Base-by-base conservation (phyloP, 441 rosid species). In the Aleurites moluccanus region DNA sequence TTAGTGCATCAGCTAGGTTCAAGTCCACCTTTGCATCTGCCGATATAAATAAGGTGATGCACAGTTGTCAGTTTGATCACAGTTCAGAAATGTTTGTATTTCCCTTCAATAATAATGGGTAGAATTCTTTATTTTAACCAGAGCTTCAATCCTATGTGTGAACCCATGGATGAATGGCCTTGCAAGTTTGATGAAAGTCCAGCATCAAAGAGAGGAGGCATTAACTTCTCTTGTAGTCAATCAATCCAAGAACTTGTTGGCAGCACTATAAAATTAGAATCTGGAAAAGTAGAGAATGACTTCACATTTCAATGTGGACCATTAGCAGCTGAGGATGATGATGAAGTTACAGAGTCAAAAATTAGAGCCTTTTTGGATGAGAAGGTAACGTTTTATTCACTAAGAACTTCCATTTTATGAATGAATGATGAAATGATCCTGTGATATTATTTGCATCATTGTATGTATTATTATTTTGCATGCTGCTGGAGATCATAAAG, bases 121-220 rank as follows among this genome's bases (percentile, higher is more conserved):
- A 72, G 47, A 70, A 56, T 64, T 79, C 38, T 80, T 77, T 80
- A 60, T 79, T 76, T 83, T 47, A 42, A 52, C 65, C 89, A 95
- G 98, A 92, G 98, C 81, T 91, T 91, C 79, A 95, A 91, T 80
- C 98, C 97, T 62, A 86, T 92, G 91, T 72, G 88, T 78, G 94
- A 88, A 78, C 88, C 90, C 67, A 83, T 83, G 69, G 86, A 83
- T 81, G 86, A 84, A 55, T 85, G 87, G 88, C 77, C 66, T 33
- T 63, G 87, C 84, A 85, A 90, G 76, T 83, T 84, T 67, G 85
- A 78, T 49, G 83, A 77, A 78, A 87, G 80, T 83, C 83, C 88
- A 72, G 83, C 77, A 72, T 73, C 65, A 64, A 81, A 64, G 75
- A 79, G 79, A 73, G 82, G 82, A 69, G 84, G 77, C 75, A 73